phyloP scores from a whole-genome alignment of 495 filamentous ascomycete genomes.

The Penicillium roqueforti region DNA sequence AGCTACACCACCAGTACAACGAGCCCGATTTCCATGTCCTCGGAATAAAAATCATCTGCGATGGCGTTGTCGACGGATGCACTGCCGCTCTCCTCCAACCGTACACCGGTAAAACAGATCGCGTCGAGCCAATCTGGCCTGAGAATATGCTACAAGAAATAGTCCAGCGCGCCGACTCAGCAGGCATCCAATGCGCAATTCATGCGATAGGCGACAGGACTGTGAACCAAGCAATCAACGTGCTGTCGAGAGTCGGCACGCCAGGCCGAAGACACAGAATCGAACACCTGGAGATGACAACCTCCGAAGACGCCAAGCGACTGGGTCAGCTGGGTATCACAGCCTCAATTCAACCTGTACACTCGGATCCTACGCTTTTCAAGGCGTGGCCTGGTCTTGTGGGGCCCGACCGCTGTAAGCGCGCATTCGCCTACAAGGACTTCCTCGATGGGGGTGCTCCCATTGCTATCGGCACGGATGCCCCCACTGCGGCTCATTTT shows the following conservation, averaged over 20 bases:
- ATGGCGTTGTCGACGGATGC: conserved; percentile 64
- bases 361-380: conserved; percentile 57
- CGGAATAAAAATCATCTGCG: conserved; percentile 67
- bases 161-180: conserved; percentile 49
- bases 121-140: conserved; percentile 54
- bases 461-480: conserved; percentile 56
- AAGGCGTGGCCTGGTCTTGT: conserved; percentile 56
- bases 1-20: conserved; percentile 46
- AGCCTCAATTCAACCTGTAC: conserved; percentile 59
- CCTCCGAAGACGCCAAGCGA: conserved; percentile 47
- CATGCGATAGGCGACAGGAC: conserved; percentile 64
- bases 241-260: conserved; percentile 42
- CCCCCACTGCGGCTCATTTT: conserved; percentile 53
- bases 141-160: conserved; percentile 48
- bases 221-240: conserved; percentile 52
- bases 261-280: conserved; percentile 48
- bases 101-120: conserved; percentile 44
- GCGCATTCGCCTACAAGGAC: conserved; percentile 60
- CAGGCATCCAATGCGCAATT: conserved; percentile 58
- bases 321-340: conserved; percentile 56
- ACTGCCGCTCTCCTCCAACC: conserved; percentile 60
- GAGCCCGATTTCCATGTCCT: conserved; percentile 53
- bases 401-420: conserved; percentile 48
- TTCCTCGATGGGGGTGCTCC: conserved; percentile 53
- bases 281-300: conserved; percentile 58